These are phyloP conservation scores for Auricularia sp. DNA, from an alignment of 768 basidiomycete species.

Conservation along the genomic window DNA sequence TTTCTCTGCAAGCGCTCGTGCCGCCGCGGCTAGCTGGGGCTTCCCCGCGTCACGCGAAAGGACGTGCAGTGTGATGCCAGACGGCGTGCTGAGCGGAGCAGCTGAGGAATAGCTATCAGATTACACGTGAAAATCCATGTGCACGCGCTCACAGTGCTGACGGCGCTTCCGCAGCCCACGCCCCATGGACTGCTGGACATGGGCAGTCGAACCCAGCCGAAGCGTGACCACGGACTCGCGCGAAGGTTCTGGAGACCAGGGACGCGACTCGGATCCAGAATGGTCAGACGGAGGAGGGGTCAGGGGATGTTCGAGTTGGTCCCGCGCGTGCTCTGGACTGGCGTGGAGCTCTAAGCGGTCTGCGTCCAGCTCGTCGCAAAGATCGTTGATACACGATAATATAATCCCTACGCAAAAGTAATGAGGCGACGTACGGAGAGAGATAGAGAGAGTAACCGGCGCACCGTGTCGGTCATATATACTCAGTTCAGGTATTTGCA, in stretches of 20 bases:
- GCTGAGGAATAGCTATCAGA: conserved; percentile 3
- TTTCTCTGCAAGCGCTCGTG: conserved; percentile 32
- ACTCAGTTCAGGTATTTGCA: neutral
- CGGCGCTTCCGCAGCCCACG: conserved; percentile 12
- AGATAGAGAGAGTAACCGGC: neutral
- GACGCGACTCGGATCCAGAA: conserved; percentile 43
- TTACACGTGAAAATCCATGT: neutral
- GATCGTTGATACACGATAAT: neutral
- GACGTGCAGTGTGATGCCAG: conserved; percentile 32
- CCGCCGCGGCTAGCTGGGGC: conserved; percentile 48
- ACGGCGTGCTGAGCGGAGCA: conserved; percentile 23
- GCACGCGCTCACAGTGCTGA: conserved; percentile 11
- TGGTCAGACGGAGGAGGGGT: conserved; percentile 73
- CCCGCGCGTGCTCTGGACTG: neutral
- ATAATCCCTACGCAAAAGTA: neutral
- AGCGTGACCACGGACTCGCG: conserved; percentile 14
- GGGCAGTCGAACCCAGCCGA: neutral
- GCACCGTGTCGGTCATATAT: neutral
- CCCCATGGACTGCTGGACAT: conserved; percentile 5
- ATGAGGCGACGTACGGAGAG: neutral
- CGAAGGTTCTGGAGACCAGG: conserved; percentile 40
- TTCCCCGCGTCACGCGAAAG: conserved; percentile 54
- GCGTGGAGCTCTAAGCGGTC: neutral
- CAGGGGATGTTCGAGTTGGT: conserved; percentile 51
- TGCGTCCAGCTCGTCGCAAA: neutral